Percentiles rank a stretch among this genome's conserved stretches.
These are phyloP conservation scores for Coelastrella sp. DNA, from an alignment of 139 green algal species.

Conservation along the genomic window DNA sequence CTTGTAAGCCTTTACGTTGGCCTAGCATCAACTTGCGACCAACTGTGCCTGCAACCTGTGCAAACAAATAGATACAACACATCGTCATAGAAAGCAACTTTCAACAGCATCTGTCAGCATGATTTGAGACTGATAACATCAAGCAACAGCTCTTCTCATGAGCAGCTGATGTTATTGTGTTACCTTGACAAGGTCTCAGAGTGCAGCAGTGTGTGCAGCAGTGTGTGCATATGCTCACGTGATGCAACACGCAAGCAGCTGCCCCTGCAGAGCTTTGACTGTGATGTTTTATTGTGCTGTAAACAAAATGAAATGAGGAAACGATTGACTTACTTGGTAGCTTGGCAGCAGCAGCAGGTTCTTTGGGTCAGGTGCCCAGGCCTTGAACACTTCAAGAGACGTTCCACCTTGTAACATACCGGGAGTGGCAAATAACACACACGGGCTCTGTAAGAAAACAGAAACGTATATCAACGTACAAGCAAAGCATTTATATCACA, in stretches of 20 bases:
- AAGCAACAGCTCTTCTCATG: too few relatives aligned
- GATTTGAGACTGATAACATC: background rate
- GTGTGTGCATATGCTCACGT: too few relatives aligned
- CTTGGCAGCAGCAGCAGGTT: conserved; percentile 84
- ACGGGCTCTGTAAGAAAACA: conserved; percentile 51
- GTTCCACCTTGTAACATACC: conserved; percentile 80
- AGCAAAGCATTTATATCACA: too few relatives aligned
- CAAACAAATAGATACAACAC: background rate
- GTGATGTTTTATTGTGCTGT: too few relatives aligned
- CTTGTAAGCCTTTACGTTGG: conserved; percentile 33
- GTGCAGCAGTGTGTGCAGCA: too few relatives aligned
- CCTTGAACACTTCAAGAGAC: conserved; percentile 79
- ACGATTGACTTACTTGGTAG: conserved; percentile 54
- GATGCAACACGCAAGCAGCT: too few relatives aligned
- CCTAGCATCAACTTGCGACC: conserved; percentile 23
- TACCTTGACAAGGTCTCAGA: too few relatives aligned
- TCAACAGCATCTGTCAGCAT: background rate
- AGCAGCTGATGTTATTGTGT: too few relatives aligned
- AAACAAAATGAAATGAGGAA: too few relatives aligned
- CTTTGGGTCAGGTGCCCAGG: conserved; percentile 61
- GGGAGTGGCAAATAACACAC: conserved; percentile 83
- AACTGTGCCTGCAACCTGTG: conserved; percentile 36
- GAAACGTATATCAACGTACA: too few relatives aligned
- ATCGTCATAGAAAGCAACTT: background rate
- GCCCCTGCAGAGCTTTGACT: too few relatives aligned